A percentile compares a stretch with the other conserved stretches of the same genome.
Conservation (phyloP, 179 eudicot genomes). For the Patellifolia procumbens region DNA sequence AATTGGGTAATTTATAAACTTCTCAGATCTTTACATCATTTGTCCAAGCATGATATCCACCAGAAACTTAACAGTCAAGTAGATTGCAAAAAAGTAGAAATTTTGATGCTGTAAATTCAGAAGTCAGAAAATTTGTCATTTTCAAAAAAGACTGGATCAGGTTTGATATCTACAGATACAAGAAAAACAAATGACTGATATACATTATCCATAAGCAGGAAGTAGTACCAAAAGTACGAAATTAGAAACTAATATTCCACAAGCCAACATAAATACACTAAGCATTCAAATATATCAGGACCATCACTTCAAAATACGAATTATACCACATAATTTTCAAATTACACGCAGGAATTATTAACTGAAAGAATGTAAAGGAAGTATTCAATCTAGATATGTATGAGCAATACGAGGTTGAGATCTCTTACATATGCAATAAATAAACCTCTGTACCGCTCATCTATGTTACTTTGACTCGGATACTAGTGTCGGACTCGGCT, state of each 20-base stretch:
- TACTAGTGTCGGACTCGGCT: no score
- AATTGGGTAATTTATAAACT: background rate
- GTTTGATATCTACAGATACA: background rate
- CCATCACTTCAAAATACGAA: background rate
- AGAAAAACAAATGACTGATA: background rate
- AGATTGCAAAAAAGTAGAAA: background rate
- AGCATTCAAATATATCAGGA: background rate
- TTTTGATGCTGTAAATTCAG: background rate
- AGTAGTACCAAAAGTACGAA: background rate
- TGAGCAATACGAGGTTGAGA: background rate
- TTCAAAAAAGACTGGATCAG: background rate
- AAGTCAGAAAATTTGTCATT: background rate
- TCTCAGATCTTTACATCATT: background rate
- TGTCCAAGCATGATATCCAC: background rate
- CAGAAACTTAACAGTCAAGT: background rate
- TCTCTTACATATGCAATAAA: background rate
- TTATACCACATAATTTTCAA: background rate
- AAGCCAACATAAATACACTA: slow-evolving; percentile 1
- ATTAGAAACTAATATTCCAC: background rate
- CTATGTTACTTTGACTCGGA: no score
- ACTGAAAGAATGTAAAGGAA: background rate
- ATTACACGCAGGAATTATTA: background rate
- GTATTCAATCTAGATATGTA: background rate
- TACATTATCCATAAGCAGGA: background rate
- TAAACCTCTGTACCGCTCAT: background rate